phyloP scores from a whole-genome alignment of 805 yeast species.

The Candida michaelii region DNA sequence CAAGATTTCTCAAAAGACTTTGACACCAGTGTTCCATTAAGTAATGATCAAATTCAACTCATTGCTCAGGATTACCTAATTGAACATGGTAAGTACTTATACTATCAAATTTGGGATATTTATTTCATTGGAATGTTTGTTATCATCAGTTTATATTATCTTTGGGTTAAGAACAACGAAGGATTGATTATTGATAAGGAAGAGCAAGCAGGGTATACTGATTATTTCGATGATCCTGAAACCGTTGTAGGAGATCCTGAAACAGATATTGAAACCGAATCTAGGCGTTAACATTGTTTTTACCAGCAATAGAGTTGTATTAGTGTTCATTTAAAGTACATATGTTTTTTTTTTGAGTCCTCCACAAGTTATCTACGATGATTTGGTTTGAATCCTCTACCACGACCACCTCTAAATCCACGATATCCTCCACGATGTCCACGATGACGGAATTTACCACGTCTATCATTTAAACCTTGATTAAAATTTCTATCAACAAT shows the following conservation, averaged over 20 bases:
- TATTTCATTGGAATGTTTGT: slow-evolving; percentile 13
- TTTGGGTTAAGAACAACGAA: slow-evolving; percentile 32
- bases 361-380: slow-evolving; percentile 7
- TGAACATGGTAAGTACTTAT: slow-evolving; percentile 1
- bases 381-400: slow-evolving; percentile 2
- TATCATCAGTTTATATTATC: slow-evolving; percentile 21
- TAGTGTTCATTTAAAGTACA: slow-evolving; percentile 4
- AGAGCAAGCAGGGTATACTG: slow-evolving; percentile 10
- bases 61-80: slow-evolving; percentile 4
- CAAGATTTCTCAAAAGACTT: background rate
- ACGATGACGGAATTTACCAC: slow-evolving; percentile 4
- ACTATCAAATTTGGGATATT: slow-evolving; percentile 14
- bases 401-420: background rate
- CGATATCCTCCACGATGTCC: slow-evolving; percentile 1
- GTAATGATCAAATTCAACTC: background rate
- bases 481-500: slow-evolving; percentile 40
- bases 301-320: background rate
- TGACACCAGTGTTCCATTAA: background rate
- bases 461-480: slow-evolving; percentile 17
- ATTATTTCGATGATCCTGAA: slow-evolving; percentile 5
- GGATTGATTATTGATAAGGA: slow-evolving; percentile 26
- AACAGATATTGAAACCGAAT: background rate
- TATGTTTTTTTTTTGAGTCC: background rate
- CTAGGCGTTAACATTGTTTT: background rate
- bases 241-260: background rate